These are phyloP conservation scores for Acacia confusa DNA, from an alignment of 306 rosid genomes.

Conservation along the genomic window DNA sequence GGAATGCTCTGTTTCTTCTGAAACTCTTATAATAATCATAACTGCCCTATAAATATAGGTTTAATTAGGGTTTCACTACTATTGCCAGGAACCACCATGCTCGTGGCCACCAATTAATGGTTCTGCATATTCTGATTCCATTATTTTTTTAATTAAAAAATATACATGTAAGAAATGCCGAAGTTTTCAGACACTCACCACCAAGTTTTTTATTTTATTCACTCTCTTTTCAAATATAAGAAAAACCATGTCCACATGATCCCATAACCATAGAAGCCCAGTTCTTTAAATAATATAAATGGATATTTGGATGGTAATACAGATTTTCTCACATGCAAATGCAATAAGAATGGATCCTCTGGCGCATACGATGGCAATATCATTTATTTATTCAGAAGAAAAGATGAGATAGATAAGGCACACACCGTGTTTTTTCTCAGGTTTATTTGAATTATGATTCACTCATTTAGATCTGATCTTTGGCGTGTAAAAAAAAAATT, in stretches of 20 bases:
- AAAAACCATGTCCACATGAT: conserved; percentile 46
- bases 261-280: conserved; percentile 44
- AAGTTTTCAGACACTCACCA: conserved; percentile 35
- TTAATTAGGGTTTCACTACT: conserved; percentile 20
- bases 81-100: conserved; percentile 39
- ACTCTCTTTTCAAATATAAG: not conserved
- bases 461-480: not conserved
- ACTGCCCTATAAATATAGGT: conserved; percentile 36
- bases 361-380: not conserved
- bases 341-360: conserved; percentile 30
- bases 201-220: conserved; percentile 1
- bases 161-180: conserved; percentile 43
- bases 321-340: conserved; percentile 49
- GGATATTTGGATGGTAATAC: conserved; percentile 24
- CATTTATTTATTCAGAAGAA: not conserved
- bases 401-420: not conserved
- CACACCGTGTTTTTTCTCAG: not conserved
- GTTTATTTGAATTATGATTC: not conserved
- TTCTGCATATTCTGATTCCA: conserved; percentile 22
- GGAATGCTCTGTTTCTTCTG: conserved; percentile 30
- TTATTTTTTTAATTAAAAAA: not conserved
- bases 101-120: conserved; percentile 55
- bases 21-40: conserved; percentile 23
- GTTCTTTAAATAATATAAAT: conserved; percentile 24
- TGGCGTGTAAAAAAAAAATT: not conserved